Percentiles rank a stretch among this genome's conserved stretches.
Conservation (phyloP, 805 yeast genomes). For the Candida piceae region DNA sequence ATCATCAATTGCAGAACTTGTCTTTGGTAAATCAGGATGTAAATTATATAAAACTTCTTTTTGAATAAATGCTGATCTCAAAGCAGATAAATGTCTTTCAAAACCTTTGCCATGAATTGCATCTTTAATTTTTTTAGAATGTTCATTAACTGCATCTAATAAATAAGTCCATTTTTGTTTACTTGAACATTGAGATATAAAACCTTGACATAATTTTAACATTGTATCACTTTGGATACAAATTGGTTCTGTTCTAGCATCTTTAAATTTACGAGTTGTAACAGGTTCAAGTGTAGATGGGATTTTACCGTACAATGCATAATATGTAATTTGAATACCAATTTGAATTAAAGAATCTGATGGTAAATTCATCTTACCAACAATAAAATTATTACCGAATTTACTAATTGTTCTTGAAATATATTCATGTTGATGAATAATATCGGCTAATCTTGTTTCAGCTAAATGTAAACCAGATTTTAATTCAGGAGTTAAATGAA, state of each 20-base stretch:
- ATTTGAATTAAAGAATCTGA: constrained; percentile 49
- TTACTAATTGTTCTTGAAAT: constrained; percentile 30
- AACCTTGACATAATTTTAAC: constrained; percentile 51
- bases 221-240: constrained; percentile 56
- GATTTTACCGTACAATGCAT: constrained; percentile 49
- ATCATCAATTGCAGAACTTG: constrained; percentile 15
- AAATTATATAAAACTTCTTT: constrained; percentile 40
- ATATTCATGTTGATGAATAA: constrained; percentile 54
- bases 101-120: constrained; percentile 65
- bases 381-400: constrained; percentile 31
- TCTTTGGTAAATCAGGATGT: constrained; percentile 38
- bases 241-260: constrained; percentile 65
- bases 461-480: constrained; percentile 46
- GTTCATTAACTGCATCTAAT: constrained; percentile 46
- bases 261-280: constrained; percentile 62
- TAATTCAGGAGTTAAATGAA: constrained; percentile 42
- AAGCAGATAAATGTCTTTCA: constrained; percentile 66
- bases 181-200: constrained; percentile 50
- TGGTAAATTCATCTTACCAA: constrained; percentile 37
- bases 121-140: constrained; percentile 40
- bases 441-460: constrained; percentile 54
- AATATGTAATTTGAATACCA: constrained; percentile 48
- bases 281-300: constrained; percentile 40
- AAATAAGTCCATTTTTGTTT: constrained; percentile 46
- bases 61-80: constrained; percentile 51